Percentiles rank a stretch among this genome's conserved stretches.
Evolutionary conservation across 768 basidiomycete genomes (phyloP).

Genomic region (Suillus weaverae): DNA sequence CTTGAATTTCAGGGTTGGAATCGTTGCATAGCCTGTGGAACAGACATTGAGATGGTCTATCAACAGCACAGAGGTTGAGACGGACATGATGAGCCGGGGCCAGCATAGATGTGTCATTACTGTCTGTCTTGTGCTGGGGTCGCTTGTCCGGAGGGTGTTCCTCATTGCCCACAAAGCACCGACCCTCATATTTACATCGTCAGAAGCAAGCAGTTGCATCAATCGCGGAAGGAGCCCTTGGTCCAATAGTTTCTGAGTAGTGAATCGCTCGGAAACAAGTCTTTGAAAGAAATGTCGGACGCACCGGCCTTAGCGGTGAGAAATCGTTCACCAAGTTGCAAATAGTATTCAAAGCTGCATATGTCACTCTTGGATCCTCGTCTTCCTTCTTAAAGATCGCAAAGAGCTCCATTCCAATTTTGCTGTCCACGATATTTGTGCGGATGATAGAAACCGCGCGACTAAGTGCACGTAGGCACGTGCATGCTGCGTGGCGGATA

Average conservation of each 20-base stretch:
- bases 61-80: slow-evolving; percentile 6
- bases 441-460: slow-evolving; percentile 78
- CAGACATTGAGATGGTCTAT: slow-evolving; percentile 2
- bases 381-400: slow-evolving; percentile 53
- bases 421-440: slow-evolving; percentile 83
- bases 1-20: slow-evolving; percentile 54
- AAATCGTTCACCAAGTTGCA: slow-evolving; percentile 89
- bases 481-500: slow-evolving; percentile 84
- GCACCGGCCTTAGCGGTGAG: slow-evolving; percentile 72
- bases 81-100: slow-evolving; percentile 57
- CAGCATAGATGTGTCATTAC: slow-evolving; percentile 75
- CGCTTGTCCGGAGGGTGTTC: slow-evolving; percentile 72
- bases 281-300: slow-evolving; percentile 25
- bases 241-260: slow-evolving; percentile 53
- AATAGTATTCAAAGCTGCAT: slow-evolving; percentile 70
- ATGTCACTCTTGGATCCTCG: slow-evolving; percentile 69
- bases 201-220: slow-evolving; percentile 52
- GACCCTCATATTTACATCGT: slow-evolving; percentile 57
- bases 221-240: slow-evolving; percentile 68
- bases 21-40: slow-evolving; percentile 53
- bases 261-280: not conserved
- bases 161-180: slow-evolving; percentile 88
- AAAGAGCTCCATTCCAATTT: slow-evolving; percentile 72
- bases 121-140: slow-evolving; percentile 55
- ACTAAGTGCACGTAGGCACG: slow-evolving; percentile 78